Base-by-base conservation (phyloP, 768 basidiomycete species). In the Pisolithus albus region DNA sequence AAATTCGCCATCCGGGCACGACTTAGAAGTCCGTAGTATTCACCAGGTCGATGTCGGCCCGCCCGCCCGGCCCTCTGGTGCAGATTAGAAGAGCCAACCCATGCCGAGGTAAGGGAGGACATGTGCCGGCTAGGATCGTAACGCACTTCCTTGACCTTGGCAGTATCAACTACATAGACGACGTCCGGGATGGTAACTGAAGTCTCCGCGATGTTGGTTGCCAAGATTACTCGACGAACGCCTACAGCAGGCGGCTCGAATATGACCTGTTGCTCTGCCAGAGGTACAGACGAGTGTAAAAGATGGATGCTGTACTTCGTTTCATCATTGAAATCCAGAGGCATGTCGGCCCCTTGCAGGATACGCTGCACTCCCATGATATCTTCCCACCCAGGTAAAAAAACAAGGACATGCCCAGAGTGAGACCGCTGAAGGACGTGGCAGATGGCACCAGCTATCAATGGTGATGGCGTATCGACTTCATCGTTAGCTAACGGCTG, bases 121-220 rank as follows among this genome's bases (percentile, higher is more conserved):
- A 95, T 87, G 58, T 88, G 89, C 23, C 88, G 77, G 46, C 86
- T 80, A 1, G 94, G 91, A 60, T 97, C 92, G 61, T 92, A 97
- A 15, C 83, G 79, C 61, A 88, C 81, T 67, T 94, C 89, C 69
- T 96, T 96, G 61, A 92, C 77, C 60, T 86, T 84, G 16, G 81
- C 94, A 0, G 88, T 79, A 61, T 98, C 95, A 41, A 97, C 83
- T 28, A 98, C 94, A 60, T 90, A 93, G 9, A 95, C 90, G 23
- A 96, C 90, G 57, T 95, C 90, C 1, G 92, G 92, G 58, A 97
- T 95, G 4, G 94, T 97, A 58, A 96, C 77, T 4, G 91, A 93
- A 3, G 93, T 94, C 69, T 97, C 94, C 11, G 93, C 93, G 42
- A 96, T 92, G 64, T 96, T 96, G 37, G 94, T 98, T 5, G 93